Evolutionary conservation across 2,329 filamentous ascomycete genomes (phyloP).

Genomic region (Colletotrichum tanaceti): DNA sequence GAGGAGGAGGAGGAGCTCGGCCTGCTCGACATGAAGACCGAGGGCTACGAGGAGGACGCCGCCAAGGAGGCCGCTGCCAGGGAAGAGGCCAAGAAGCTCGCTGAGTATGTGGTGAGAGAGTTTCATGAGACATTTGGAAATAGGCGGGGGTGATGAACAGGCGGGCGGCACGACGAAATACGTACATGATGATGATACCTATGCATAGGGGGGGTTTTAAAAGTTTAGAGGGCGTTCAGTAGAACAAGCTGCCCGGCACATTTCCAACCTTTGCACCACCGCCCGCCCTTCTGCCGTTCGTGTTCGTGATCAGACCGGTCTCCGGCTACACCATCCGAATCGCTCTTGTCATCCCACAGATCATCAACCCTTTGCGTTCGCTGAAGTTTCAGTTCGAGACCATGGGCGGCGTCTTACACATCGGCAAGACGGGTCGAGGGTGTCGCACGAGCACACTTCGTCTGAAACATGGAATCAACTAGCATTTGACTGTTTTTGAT

Average conservation of each 20-base stretch:
- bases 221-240: conserved; percentile 12
- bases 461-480: no score
- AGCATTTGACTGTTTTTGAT: no score
- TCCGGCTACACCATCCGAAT: no score
- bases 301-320: neutral
- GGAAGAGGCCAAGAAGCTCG: conserved; percentile 39
- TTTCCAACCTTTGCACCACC: neutral
- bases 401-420: no score
- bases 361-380: no score
- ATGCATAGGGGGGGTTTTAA: conserved; percentile 26
- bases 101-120: conserved; percentile 12
- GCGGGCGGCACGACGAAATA: conserved; percentile 2
- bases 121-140: conserved; percentile 5
- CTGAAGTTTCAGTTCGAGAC: no score
- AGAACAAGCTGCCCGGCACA: neutral
- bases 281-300: neutral
- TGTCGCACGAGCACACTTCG: no score
- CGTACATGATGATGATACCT: conserved; percentile 40
- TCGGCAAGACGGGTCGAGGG: no score
- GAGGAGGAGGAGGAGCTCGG: conserved; percentile 96
- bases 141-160: neutral
- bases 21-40: conserved; percentile 90
- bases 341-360: no score
- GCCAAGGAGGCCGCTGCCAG: conserved; percentile 41
- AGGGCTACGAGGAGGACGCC: conserved; percentile 78